Evolutionary conservation across 2,329 filamentous ascomycete species (phyloP), one percentile per base, ranked within the genome.

Genomic region (Penicillium freii): DNA sequence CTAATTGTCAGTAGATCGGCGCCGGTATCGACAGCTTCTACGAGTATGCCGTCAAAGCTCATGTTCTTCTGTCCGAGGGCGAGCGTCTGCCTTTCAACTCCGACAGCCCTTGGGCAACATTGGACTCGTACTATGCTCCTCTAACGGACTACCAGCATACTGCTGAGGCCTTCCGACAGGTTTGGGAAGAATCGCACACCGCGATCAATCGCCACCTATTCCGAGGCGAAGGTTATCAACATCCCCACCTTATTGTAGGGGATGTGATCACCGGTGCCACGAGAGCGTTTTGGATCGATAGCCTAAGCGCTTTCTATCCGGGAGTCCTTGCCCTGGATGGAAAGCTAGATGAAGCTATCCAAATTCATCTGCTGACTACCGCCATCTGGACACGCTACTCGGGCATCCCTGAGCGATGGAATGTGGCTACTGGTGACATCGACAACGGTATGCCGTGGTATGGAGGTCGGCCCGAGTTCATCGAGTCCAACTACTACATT

Each of bases 11-110:
- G 44, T 51, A 80, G 78, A 96, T 99, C 66, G 94, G 94, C 49
- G 94, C 94, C 8, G 94, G 94, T 39, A 91, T 96, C 69, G 94
- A 99, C 77, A 97, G 92, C 76, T 99, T 99, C 77, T 97, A 96
- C 69, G 94, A 99, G 76, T 99, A 99, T 75, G 92, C 94, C 4
- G 83, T 97, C 68, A 99, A 99, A 76, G 92, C 92, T 19, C 87
- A 96, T 70, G 90, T 99, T 58, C 77, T 99, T 25, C 84, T 97
- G 23, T 96, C 93, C 2, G 90, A 91, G 1, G 85, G 89, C 57
- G 81, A 73, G 27, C 71, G 69, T 21, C 70, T 73, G 11, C 59
- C 62, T 4, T 70, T 71, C 48, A 66, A 76, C 49, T 42, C 53
- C 11, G 73, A 80, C 23, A 73, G 76, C 62, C 69, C 79, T 62